These are phyloP conservation scores for Bimuria novae-zelandiae DNA, from an alignment of 2,329 filamentous ascomycete species.

Conservation along the genomic window DNA sequence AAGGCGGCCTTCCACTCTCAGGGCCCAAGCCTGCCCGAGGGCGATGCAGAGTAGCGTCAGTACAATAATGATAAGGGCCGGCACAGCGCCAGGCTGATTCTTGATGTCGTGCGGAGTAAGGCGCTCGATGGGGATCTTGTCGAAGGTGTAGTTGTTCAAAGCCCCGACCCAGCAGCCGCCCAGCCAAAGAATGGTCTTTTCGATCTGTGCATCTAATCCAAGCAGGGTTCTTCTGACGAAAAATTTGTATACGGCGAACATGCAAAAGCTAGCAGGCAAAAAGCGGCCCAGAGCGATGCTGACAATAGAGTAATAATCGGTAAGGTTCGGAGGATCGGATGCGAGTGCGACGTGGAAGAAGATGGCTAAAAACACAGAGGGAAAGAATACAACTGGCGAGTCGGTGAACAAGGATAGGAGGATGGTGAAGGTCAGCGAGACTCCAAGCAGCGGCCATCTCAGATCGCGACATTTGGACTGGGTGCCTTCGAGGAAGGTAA, in stretches of 20 bases:
- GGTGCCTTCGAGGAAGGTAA: constrained; percentile 71
- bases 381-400: constrained; percentile 81
- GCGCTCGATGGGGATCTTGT: constrained; percentile 89
- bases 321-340: constrained; percentile 77
- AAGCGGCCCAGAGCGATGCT: constrained; percentile 80
- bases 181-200: constrained; percentile 89
- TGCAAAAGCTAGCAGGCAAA: constrained; percentile 83
- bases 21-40: constrained; percentile 78
- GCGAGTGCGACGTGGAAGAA: constrained; percentile 92
- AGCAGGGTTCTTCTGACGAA: constrained; percentile 74
- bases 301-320: constrained; percentile 70
- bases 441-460: constrained; percentile 80
- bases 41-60: constrained; percentile 70
- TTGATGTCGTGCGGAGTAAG: constrained; percentile 88
- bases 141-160: constrained; percentile 93
- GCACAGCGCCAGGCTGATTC: constrained; percentile 85
- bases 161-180: constrained; percentile 89
- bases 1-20: constrained; percentile 83
- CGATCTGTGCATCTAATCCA: constrained; percentile 78
- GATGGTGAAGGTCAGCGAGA: constrained; percentile 79
- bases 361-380: constrained; percentile 76
- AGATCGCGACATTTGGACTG: constrained; percentile 74
- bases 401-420: constrained; percentile 81
- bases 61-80: constrained; percentile 79
- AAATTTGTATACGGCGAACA: constrained; percentile 84